A percentile compares a stretch with the other conserved stretches of the same genome.
phyloP scores from a whole-genome alignment of 352 stramenopile genomes.

The Phytophthora pinifolia region DNA sequence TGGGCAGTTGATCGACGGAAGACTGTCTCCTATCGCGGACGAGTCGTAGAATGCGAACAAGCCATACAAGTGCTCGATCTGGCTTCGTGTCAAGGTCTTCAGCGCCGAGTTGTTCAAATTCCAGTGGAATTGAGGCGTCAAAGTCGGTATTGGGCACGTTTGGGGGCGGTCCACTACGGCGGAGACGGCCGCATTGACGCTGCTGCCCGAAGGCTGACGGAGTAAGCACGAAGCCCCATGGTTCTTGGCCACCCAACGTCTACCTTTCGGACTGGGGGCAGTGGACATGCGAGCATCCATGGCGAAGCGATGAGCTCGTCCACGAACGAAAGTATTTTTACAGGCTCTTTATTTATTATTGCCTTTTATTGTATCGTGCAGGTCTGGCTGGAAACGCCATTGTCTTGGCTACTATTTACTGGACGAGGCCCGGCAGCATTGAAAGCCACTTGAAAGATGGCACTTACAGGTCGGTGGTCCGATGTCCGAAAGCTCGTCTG shows the following conservation, averaged over 20 bases:
- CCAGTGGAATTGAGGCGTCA: slow-evolving; percentile 46
- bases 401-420: slow-evolving; percentile 1
- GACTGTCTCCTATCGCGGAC: slow-evolving; percentile 33
- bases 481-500: slow-evolving; percentile 70
- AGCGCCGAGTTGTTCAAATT: slow-evolving; percentile 40
- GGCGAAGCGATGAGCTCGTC: too few species aligned
- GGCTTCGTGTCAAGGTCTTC: slow-evolving; percentile 23
- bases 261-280: slow-evolving; percentile 4
- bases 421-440: slow-evolving; percentile 6
- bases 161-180: slow-evolving; percentile 2
- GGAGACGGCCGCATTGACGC: background rate
- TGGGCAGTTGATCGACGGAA: slow-evolving; percentile 44
- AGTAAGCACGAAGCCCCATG: slow-evolving; percentile 1
- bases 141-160: slow-evolving; percentile 16
- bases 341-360: background rate
- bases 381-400: slow-evolving; percentile 14
- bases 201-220: background rate
- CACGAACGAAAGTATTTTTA: too few species aligned
- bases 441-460: slow-evolving; percentile 65
- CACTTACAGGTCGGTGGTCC: slow-evolving; percentile 71
- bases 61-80: slow-evolving; percentile 39
- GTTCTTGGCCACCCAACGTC: slow-evolving; percentile 10
- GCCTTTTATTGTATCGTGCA: slow-evolving; percentile 18
- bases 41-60: slow-evolving; percentile 63
- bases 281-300: slow-evolving; percentile 11